Conservation (phyloP, 352 stramenopile genomes). For the Globisporangium camurandrum region DNA sequence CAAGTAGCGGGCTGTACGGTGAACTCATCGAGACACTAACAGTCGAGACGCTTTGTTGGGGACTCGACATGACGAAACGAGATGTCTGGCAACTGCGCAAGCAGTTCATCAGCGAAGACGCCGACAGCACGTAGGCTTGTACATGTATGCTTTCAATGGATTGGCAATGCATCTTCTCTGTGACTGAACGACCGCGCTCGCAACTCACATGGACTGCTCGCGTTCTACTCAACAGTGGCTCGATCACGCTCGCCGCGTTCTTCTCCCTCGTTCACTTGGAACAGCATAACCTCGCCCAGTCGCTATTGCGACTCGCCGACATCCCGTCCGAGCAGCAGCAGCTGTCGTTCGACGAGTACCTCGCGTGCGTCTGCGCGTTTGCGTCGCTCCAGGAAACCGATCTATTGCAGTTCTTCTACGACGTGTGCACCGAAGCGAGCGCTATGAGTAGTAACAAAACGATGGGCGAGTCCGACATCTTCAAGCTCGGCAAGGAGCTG, state of each 20-base stretch:
- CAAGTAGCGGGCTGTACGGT: conserved; percentile 8
- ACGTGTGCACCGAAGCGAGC: conserved; percentile 31
- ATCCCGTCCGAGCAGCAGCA: conserved; percentile 15
- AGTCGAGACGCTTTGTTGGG: conserved; percentile 22
- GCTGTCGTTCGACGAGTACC: conserved; percentile 50
- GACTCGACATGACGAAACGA: conserved; percentile 21
- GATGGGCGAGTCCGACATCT: conserved; percentile 30
- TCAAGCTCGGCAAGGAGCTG: conserved; percentile 29
- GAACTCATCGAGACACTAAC: conserved; percentile 20
- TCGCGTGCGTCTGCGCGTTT: conserved; percentile 41
- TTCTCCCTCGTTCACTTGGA: conserved; percentile 57
- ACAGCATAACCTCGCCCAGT: conserved; percentile 29
- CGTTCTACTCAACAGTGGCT: conserved; percentile 15
- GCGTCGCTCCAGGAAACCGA: conserved; percentile 34
- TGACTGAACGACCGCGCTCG: not conserved
- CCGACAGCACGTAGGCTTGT: conserved; percentile 21
- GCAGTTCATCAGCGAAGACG: conserved; percentile 35
- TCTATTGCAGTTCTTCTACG: conserved; percentile 53
- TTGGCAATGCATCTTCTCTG: too few relatives aligned
- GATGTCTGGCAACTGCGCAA: conserved; percentile 25
- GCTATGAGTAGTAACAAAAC: not conserved
- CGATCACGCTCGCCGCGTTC: conserved; percentile 30
- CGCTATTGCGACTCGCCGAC: conserved; percentile 28
- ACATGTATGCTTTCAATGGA: too few relatives aligned
- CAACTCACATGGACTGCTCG: not conserved